Percentiles rank a stretch among this genome's conserved stretches.
phyloP scores from a whole-genome alignment of 78 protist species.

The Dictyostelium firmibasis region DNA sequence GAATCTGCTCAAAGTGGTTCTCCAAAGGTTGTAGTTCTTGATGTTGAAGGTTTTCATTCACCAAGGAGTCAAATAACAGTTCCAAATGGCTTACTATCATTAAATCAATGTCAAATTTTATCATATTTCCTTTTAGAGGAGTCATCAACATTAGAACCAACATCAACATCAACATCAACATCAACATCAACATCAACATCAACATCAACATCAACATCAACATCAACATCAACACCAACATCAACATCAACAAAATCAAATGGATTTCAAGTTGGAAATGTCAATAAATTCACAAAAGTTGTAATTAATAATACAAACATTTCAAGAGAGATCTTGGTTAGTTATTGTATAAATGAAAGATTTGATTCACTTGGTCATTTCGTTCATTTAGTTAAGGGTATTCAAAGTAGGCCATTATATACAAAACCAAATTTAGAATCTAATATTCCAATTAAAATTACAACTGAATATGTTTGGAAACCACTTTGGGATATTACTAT shows the following conservation, averaged over 20 bases:
- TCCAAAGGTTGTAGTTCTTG: neutral
- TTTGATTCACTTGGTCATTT: neutral
- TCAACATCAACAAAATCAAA: too few species aligned
- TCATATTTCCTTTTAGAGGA: neutral
- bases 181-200: too few species aligned
- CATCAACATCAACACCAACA: too few species aligned
- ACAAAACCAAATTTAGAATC: neutral
- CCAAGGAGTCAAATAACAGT: neutral
- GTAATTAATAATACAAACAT: neutral
- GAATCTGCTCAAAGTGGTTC: neutral
- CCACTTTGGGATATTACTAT: neutral
- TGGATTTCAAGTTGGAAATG: neutral
- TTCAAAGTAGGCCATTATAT: neutral
- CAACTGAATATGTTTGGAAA: neutral
- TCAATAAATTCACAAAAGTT: neutral
- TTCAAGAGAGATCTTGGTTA: neutral
- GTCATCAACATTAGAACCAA: too few species aligned
- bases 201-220: too few species aligned
- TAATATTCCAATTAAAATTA: neutral
- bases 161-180: too few species aligned
- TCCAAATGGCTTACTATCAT: neutral
- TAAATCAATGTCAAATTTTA: neutral
- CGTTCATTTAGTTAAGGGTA: neutral
- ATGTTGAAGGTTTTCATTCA: neutral
- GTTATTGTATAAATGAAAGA: neutral